Conservation (phyloP, 441 rosid genomes). For the Melianthus villosus region DNA sequence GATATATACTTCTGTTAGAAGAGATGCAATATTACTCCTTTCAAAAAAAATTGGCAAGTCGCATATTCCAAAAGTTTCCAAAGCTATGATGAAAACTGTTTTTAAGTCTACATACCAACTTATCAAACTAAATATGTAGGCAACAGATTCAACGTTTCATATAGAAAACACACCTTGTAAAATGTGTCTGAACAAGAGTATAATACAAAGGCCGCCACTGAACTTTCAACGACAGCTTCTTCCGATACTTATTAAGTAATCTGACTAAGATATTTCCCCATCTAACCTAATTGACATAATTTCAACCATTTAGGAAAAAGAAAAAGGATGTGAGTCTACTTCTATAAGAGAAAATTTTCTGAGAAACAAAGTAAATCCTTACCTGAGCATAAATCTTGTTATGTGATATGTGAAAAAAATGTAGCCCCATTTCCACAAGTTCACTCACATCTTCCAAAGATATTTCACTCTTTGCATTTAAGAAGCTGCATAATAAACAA, state of each 20-base stretch:
- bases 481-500: conserved; percentile 33
- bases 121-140: not conserved
- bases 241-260: conserved; percentile 61
- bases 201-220: conserved; percentile 93
- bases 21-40: too few species aligned
- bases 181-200: conserved; percentile 70
- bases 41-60: too few species aligned
- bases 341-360: not conserved
- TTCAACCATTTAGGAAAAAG: conserved; percentile 9
- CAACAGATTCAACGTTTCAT: conserved; percentile 1
- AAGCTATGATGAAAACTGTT: too few species aligned
- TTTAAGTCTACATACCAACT: too few species aligned
- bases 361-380: conserved; percentile 4
- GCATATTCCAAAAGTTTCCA: too few species aligned
- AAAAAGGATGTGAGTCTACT: not conserved
- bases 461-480: conserved; percentile 85
- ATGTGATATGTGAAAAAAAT: conserved; percentile 52
- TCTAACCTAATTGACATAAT: conserved; percentile 54
- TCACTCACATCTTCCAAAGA: conserved; percentile 57
- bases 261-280: conserved; percentile 82
- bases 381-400: conserved; percentile 85
- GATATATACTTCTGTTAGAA: too few species aligned
- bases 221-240: conserved; percentile 57
- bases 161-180: conserved; percentile 44
- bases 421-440: conserved; percentile 54